Evolutionary conservation across 2,329 filamentous ascomycete genomes (phyloP).

Genomic region (Daldinia sp.): DNA sequence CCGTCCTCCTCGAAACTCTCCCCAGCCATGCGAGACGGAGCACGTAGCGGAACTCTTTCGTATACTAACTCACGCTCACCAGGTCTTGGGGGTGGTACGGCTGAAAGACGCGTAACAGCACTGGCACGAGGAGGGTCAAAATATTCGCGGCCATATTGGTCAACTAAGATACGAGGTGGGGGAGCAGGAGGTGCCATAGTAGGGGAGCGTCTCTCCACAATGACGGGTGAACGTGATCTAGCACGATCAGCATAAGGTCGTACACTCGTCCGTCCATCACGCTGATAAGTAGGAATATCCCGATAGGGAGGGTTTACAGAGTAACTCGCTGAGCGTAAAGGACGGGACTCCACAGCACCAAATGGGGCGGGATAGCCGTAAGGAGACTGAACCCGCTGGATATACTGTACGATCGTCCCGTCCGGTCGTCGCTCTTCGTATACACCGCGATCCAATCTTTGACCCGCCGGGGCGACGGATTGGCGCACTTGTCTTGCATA

Average conservation of each 20-base stretch:
- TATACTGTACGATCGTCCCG: slow-evolving; percentile 46
- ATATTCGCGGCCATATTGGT: slow-evolving; percentile 85
- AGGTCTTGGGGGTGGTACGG: slow-evolving; percentile 54
- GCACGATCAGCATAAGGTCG: slow-evolving; percentile 59
- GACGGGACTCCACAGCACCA: slow-evolving; percentile 49
- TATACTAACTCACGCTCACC: slow-evolving; percentile 68
- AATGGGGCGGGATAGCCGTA: slow-evolving; percentile 50
- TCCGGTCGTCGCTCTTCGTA: slow-evolving; percentile 47
- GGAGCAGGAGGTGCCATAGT: slow-evolving; percentile 62
- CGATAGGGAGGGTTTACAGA: slow-evolving; percentile 53
- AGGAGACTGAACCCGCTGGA: slow-evolving; percentile 51
- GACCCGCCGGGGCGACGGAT: slow-evolving; percentile 42
- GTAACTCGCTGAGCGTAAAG: slow-evolving; percentile 54
- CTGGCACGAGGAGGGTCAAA: slow-evolving; percentile 60
- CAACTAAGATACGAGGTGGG: slow-evolving; percentile 75
- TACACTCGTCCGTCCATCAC: slow-evolving; percentile 57
- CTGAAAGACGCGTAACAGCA: slow-evolving; percentile 56
- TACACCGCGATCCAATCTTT: slow-evolving; percentile 41
- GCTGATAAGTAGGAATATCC: slow-evolving; percentile 54
- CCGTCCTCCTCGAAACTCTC: slow-evolving; percentile 60
- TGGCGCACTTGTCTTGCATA: slow-evolving; percentile 43
- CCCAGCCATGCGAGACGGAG: slow-evolving; percentile 59
- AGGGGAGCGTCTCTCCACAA: slow-evolving; percentile 55
- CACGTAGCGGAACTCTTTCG: slow-evolving; percentile 66
- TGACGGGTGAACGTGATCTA: slow-evolving; percentile 58